phyloP scores from a whole-genome alignment of 176 grass and related monocot genomes.

The Eleusine coracana region DNA sequence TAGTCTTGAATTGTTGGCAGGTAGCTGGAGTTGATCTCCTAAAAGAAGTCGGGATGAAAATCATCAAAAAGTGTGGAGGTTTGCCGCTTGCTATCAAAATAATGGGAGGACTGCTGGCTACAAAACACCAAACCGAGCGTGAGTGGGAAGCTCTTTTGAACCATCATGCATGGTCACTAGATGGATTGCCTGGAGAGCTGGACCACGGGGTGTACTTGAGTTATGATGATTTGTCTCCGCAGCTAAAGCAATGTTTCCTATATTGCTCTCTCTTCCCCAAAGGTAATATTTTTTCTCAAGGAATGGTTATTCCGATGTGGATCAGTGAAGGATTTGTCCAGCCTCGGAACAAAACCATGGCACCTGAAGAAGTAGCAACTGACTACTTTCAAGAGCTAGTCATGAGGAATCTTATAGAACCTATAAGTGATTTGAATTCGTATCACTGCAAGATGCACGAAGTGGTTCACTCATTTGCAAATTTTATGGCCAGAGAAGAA shows the following conservation, averaged over 20 bases:
- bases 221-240: constrained; percentile 12
- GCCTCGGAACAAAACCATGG: rapidly evolving
- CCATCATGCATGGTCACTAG: not conserved
- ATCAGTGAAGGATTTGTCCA: constrained; percentile 32
- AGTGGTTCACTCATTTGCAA: constrained; percentile 9
- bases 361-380: not conserved
- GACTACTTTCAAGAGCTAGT: constrained; percentile 6
- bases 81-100: constrained; percentile 40
- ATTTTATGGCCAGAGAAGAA: constrained; percentile 17
- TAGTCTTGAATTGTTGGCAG: not conserved
- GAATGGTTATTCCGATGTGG: not conserved
- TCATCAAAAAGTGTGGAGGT: constrained; percentile 21
- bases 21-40: not conserved
- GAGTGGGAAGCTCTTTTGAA: constrained; percentile 7
- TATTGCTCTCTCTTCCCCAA: constrained; percentile 27
- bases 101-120: constrained; percentile 15
- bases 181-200: not conserved
- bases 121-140: not conserved
- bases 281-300: not conserved
- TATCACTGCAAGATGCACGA: not conserved
- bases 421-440: not conserved
- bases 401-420: constrained; percentile 27
- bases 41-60: constrained; percentile 12
- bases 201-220: constrained; percentile 19
- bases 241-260: constrained; percentile 32